These are phyloP conservation scores for Pascua guehoae DNA, from an alignment of 1,284 basidiomycete species.

Conservation along the genomic window DNA sequence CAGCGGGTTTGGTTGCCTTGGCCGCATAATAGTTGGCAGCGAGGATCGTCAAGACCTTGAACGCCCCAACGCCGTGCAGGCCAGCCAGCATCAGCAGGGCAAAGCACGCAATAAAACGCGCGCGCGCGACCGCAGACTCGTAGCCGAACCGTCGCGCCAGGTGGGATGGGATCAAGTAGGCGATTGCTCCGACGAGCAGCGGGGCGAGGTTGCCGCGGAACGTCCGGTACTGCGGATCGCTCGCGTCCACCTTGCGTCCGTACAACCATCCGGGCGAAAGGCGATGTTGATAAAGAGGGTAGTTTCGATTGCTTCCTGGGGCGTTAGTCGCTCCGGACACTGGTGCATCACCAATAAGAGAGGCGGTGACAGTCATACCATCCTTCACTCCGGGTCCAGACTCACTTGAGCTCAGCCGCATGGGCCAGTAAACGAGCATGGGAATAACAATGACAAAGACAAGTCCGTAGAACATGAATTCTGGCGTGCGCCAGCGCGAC, in stretches of 20 bases:
- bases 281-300: slow-evolving; percentile 57
- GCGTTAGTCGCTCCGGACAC: no score
- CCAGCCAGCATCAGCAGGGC: slow-evolving; percentile 67
- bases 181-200: slow-evolving; percentile 56
- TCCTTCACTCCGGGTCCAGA: slow-evolving; percentile 21
- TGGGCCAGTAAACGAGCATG: slow-evolving; percentile 74
- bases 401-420: slow-evolving; percentile 71
- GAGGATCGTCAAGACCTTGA: slow-evolving; percentile 76
- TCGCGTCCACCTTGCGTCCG: slow-evolving; percentile 64
- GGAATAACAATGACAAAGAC: slow-evolving; percentile 65
- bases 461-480: slow-evolving; percentile 76
- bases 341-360: no score
- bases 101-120: slow-evolving; percentile 53
- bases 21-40: slow-evolving; percentile 67
- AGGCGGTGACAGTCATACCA: no score
- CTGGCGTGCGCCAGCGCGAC: slow-evolving; percentile 69
- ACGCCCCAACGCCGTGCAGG: slow-evolving; percentile 78
- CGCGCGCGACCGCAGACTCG: slow-evolving; percentile 4
- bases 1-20: slow-evolving; percentile 48
- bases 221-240: slow-evolving; percentile 76
- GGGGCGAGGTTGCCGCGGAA: slow-evolving; percentile 71
- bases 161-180: slow-evolving; percentile 48
- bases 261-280: slow-evolving; percentile 59
- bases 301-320: slow-evolving; percentile 62
- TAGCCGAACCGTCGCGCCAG: slow-evolving; percentile 3